Evolutionary conservation across 306 rosid genomes (phyloP), one percentile per base, ranked within the genome.

Genomic region (Spatholobus suberectus): DNA sequence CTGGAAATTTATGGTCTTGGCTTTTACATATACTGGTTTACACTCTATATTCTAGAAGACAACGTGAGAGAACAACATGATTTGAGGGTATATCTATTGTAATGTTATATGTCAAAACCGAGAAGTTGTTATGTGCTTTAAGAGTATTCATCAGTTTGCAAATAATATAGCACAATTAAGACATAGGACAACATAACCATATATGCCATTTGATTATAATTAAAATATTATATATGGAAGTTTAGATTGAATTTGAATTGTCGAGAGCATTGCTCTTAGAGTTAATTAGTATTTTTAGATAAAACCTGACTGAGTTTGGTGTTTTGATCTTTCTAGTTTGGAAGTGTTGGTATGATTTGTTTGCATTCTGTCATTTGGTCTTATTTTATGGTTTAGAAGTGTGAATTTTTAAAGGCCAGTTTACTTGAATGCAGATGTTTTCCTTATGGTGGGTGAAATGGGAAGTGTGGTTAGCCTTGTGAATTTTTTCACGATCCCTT

Each of bases 401-500:
- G 40, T n/a, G 47, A 47, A 8, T 77, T 24, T 41, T 78, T 65
- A 80, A 72, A 40, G 51, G 70, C 74, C 78, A 21, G 54, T 74
- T 84, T 89, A 58, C 73, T 90, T 73, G 68, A 78, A 68, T 90
- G 83, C 75, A 94, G 97, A 91, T 94, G 18, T 92, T 92, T 84
- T 94, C 98, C 13, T 85, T 94, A 69, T 94, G 32, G 94, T 91
- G 82, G 79, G 87, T 78, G 98, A 94, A 91, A 92, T 94, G 80
- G 97, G 98, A 85, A 90, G 62, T 83, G 37, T 94, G 20, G 76
- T 94, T 59, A 80, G 94, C 90, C 98, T 94, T 85, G 85, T 77
- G 98, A 94, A 84, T 89, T 94, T 71, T 92, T 92, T 77, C 97
- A 94, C 54, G 98, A 92, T 70, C 94, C 97, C 69, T 88, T 80